Conservation (phyloP, 257 asterid genomes). For the Sherardia arvensis region DNA sequence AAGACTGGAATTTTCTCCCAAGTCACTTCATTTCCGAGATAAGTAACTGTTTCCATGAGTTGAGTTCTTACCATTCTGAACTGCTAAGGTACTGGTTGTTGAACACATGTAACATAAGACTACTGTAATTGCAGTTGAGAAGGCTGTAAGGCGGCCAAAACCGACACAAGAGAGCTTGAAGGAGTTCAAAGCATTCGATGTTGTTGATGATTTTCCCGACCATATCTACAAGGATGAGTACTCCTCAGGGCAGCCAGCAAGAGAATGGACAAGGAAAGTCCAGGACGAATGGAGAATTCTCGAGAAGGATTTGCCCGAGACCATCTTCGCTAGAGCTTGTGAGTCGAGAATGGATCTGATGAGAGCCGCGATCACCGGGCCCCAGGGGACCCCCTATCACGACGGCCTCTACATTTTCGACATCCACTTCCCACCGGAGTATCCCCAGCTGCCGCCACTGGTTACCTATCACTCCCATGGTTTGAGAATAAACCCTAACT, state of each 20-base stretch:
- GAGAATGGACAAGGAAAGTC: slow-evolving; percentile 42
- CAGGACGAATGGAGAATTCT: slow-evolving; percentile 56
- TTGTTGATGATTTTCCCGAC: slow-evolving; percentile 39
- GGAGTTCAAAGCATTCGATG: slow-evolving; percentile 36
- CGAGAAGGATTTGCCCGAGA: slow-evolving; percentile 46
- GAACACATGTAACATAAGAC: no score
- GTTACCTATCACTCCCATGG: slow-evolving; percentile 48
- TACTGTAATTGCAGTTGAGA: background rate
- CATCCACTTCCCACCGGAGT: slow-evolving; percentile 31
- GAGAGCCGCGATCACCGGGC: slow-evolving; percentile 42
- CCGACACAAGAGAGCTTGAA: slow-evolving; percentile 13
- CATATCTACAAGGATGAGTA: slow-evolving; percentile 33
- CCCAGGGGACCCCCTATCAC: slow-evolving; percentile 59
- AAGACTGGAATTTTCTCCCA: no score
- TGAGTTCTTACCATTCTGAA: no score
- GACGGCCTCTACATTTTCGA: slow-evolving; percentile 48
- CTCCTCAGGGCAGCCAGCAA: slow-evolving; percentile 29
- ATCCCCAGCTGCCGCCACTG: slow-evolving; percentile 43
- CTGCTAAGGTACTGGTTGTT: no score
- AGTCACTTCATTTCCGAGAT: no score
- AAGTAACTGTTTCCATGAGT: no score
- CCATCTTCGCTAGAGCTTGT: slow-evolving; percentile 36
- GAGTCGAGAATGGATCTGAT: slow-evolving; percentile 53
- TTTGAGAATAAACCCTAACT: slow-evolving; percentile 42
- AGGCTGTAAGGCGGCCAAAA: slow-evolving; percentile 24